Evolutionary conservation across 495 filamentous ascomycete species (phyloP).

Genomic region (Rostrohypoxylon terebratum): DNA sequence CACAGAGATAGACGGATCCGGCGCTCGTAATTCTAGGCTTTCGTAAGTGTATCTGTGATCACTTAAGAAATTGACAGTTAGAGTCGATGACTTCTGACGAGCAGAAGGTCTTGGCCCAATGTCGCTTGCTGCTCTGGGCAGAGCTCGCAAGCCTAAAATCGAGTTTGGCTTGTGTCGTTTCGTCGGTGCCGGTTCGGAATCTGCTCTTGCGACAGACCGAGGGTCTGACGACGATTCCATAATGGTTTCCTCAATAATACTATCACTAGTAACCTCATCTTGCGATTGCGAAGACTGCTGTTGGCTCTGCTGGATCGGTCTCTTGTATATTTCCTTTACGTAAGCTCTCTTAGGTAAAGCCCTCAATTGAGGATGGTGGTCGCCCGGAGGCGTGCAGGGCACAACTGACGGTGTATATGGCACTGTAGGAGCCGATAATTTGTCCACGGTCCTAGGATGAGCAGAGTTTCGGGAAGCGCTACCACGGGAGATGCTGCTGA

Average conservation of each 20-base stretch:
- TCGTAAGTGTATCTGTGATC: constrained; percentile 46
- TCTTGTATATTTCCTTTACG: neutral
- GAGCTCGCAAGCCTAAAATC: constrained; percentile 24
- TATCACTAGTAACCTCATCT: constrained; percentile 35
- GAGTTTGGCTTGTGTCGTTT: constrained; percentile 42
- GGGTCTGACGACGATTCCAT: constrained; percentile 43
- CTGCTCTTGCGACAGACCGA: constrained; percentile 41
- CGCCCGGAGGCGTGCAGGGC: constrained; percentile 37
- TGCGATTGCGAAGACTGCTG: constrained; percentile 1
- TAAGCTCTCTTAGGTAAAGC: neutral
- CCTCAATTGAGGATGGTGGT: neutral
- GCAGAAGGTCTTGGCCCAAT: constrained; percentile 45
- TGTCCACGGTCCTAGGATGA: constrained; percentile 6
- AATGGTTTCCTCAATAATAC: constrained; percentile 42
- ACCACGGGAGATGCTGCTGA: neutral
- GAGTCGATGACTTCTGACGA: neutral
- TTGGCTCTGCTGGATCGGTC: neutral
- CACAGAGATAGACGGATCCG: constrained; percentile 46
- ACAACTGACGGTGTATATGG: constrained; percentile 38
- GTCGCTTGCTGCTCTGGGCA: constrained; percentile 53
- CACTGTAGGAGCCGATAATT: neutral
- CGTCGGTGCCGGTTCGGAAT: constrained; percentile 53
- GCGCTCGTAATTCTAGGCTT: constrained; percentile 54
- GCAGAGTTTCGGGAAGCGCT: constrained; percentile 5
- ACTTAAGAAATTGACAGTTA: constrained; percentile 39